phyloP scores from a whole-genome alignment of 2,329 filamentous ascomycete genomes.

The Calonectria hawksworthii region DNA sequence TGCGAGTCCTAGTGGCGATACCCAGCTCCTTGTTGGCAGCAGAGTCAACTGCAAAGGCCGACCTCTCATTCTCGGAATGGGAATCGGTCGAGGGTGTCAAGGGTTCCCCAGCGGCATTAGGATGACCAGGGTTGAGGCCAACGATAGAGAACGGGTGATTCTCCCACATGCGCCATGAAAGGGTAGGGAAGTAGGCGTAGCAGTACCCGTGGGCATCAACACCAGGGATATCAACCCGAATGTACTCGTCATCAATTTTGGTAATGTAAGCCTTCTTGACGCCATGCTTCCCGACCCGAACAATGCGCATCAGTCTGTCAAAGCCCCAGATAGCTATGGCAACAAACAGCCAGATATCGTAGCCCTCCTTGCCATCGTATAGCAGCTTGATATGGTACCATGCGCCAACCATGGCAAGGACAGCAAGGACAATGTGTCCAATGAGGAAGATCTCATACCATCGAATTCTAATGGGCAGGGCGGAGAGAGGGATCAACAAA shows the following conservation, averaged over 20 bases:
- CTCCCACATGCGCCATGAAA: constrained; percentile 51
- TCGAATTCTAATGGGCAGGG: constrained; percentile 53
- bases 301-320: constrained; percentile 45
- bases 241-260: constrained; percentile 47
- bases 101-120: not conserved
- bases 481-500: constrained; percentile 50
- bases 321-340: constrained; percentile 48
- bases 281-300: constrained; percentile 38
- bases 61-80: constrained; percentile 31
- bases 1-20: not conserved
- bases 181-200: constrained; percentile 48
- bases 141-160: constrained; percentile 51
- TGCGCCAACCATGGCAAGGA: constrained; percentile 57
- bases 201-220: constrained; percentile 46
- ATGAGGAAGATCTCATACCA: constrained; percentile 61
- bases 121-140: constrained; percentile 31
- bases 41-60: not conserved
- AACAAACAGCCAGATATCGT: constrained; percentile 53
- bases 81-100: constrained; percentile 4
- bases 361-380: constrained; percentile 56
- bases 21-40: constrained; percentile 35
- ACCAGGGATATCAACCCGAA: constrained; percentile 46
- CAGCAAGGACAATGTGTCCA: constrained; percentile 56
- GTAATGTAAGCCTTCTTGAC: constrained; percentile 47
- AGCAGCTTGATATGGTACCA: constrained; percentile 58